These are phyloP conservation scores for Flaveria brownii DNA, from an alignment of 129 eudicot species.

Conservation along the genomic window DNA sequence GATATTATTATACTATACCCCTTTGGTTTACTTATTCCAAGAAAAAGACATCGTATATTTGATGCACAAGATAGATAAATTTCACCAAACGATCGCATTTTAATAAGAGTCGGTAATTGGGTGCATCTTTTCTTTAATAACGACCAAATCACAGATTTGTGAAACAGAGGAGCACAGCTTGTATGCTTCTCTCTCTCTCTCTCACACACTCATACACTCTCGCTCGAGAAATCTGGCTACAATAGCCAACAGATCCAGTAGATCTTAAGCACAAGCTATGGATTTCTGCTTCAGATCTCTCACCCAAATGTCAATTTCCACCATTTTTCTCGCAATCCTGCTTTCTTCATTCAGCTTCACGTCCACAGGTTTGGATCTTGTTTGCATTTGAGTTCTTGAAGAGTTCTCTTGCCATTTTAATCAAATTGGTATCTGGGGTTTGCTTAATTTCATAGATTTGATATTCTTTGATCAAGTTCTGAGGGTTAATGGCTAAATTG, in stretches of 20 bases:
- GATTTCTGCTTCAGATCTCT: constrained; percentile 53
- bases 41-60: constrained; percentile 24
- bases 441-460: constrained; percentile 17
- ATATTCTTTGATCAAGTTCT: not conserved
- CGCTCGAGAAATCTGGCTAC: constrained; percentile 33
- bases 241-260: constrained; percentile 32
- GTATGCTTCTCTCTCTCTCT: constrained; percentile 23
- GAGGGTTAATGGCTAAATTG: constrained; percentile 3
- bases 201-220: not conserved
- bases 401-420: not conserved
- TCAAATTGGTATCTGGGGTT: constrained; percentile 25
- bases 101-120: constrained; percentile 20
- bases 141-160: constrained; percentile 26
- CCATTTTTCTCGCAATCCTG: constrained; percentile 43
- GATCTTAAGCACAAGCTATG: constrained; percentile 44
- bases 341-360: constrained; percentile 59
- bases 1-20: no score
- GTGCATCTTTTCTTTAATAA: constrained; percentile 34
- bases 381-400: constrained; percentile 2
- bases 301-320: constrained; percentile 32
- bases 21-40: constrained; percentile 16
- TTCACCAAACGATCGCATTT: constrained; percentile 22
- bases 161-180: constrained; percentile 27
- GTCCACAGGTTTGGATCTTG: constrained; percentile 57
- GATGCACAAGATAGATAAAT: constrained; percentile 21